Conservation (phyloP, 257 asterid species). For the Solanum pimpinellifolium region DNA sequence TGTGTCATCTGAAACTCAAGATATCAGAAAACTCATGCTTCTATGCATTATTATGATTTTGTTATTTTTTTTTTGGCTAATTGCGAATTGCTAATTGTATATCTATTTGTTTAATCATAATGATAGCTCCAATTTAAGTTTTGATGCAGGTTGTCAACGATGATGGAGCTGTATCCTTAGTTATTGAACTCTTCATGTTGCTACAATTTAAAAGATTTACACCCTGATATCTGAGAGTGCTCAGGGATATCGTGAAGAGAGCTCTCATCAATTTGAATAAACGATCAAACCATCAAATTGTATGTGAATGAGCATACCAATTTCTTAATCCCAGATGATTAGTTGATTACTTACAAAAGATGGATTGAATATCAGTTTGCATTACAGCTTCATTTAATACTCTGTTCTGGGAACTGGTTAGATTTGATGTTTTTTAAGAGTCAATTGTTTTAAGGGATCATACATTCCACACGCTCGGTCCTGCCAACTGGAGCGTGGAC, state of each 20-base stretch:
- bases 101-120: background rate
- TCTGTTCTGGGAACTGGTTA: background rate
- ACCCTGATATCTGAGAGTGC: background rate
- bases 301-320: background rate
- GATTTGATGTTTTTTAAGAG: background rate
- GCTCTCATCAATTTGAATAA: background rate
- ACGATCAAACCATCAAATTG: background rate
- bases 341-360: background rate
- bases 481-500: background rate
- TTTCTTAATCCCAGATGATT: background rate
- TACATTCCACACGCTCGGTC: background rate
- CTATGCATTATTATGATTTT: background rate
- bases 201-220: background rate
- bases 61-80: background rate
- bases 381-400: background rate
- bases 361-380: background rate
- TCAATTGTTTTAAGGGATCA: background rate
- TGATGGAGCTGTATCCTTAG: slow-evolving; percentile 97
- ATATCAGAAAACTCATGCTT: background rate
- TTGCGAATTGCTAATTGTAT: background rate
- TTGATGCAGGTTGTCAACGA: slow-evolving; percentile 73
- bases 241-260: background rate
- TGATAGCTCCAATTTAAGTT: background rate
- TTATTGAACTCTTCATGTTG: background rate
- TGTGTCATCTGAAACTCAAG: background rate